Evolutionary conservation across 768 basidiomycete genomes (phyloP), one percentile per base, ranked within the genome.

Genomic region (Amanita rubescens): DNA sequence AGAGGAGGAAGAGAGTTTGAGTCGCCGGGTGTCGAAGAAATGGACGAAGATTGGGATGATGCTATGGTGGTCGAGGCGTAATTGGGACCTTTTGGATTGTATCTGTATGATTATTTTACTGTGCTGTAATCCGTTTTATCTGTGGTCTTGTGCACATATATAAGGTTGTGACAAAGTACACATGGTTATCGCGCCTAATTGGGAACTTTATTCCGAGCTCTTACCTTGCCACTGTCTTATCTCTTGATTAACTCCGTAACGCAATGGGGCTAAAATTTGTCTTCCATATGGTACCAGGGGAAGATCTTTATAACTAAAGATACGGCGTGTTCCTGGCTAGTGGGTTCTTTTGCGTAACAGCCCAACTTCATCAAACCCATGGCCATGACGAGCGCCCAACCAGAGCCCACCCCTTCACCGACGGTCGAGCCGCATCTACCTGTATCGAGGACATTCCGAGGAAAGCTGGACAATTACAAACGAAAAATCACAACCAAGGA

Each of bases 401-500:
- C 56, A 19, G 20, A 19, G 27, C 24, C 14, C 7, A 30, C 43
- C 25, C 14, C 35, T 9, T 12, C 53, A 11, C 41, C 49, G 33
- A 38, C 32, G 12, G 3, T 15, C 22, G 33, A 15, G n/a, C 12
- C 17, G 35, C 33, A 33, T 22, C 45, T 4, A 20, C 8, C 45
- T 12, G 9, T 24, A 5, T 8, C 22, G 11, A 25, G 8, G 12
- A 17, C 38, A 15, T 11, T 51, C 35, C 11, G 14, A 8, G 8
- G 14, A 34, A 51, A 34, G 30, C 8, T n/a, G 2, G 14, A 33
- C 9, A 38, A 27, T 1, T 54, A 69, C 46, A 67, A 66, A 52
- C 60, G 51, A 51, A 73, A 74, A 60, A 54, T 70, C 20, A 67
- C 72, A 3, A 76, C 75, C 1, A 70, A 67, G 57, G 69, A 84